A percentile compares a stretch with the other conserved stretches of the same genome.
Evolutionary conservation across 2,329 filamentous ascomycete genomes (phyloP).

Genomic region (Penicillium sp.): DNA sequence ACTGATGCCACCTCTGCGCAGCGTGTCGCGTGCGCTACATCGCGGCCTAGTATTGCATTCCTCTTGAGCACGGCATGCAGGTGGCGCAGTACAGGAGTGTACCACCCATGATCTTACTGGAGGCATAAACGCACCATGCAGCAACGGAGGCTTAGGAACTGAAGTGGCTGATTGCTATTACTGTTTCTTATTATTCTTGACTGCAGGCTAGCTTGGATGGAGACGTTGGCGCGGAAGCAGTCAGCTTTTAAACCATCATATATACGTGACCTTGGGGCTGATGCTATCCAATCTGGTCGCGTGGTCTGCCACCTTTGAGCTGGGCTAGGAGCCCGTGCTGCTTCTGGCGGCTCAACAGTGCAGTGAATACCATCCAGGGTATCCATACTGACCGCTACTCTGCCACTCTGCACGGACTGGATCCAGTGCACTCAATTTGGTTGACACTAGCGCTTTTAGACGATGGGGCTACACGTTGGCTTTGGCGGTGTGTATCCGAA

Average conservation of each 20-base stretch:
- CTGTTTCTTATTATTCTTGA: background rate
- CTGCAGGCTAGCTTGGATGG: background rate
- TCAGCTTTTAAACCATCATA: background rate
- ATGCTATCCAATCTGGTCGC: background rate
- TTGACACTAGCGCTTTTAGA: background rate
- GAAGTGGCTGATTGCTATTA: background rate
- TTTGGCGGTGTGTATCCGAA: background rate
- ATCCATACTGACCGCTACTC: background rate
- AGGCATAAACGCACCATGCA: constrained; percentile 3
- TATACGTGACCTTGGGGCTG: background rate
- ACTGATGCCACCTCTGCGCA: background rate
- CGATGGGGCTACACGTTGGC: background rate
- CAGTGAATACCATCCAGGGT: background rate
- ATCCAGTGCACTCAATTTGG: background rate
- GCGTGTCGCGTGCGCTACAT: background rate
- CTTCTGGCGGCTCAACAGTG: background rate
- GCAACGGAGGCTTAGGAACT: constrained; percentile 1
- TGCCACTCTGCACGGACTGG: background rate
- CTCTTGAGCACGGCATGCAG: constrained; percentile 2
- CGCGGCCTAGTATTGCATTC: background rate
- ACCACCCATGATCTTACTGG: background rate
- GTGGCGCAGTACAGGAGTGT: constrained; percentile 9
- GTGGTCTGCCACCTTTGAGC: background rate
- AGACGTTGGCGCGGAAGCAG: background rate
- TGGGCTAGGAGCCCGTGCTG: background rate